Base-by-base conservation (phyloP, 2,329 filamentous ascomycete genomes). In the Fonsecaea multimorphosa region DNA sequence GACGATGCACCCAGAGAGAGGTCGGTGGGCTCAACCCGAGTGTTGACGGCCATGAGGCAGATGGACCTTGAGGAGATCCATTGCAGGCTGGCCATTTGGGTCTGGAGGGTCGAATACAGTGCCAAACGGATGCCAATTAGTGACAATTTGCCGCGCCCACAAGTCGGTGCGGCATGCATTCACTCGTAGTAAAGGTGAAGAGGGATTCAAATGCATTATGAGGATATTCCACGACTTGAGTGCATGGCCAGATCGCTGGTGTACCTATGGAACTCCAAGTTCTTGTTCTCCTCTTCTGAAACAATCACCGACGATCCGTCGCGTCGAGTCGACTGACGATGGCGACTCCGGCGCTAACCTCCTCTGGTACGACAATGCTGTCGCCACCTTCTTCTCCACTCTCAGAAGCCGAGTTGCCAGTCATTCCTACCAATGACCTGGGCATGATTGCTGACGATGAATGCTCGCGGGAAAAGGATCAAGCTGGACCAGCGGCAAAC, bases 391-490 rank as follows among this genome's bases (percentile, higher is more conserved):
- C 40, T 22, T 58, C 56, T 61, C 52, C 49, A 14, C 52, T 36
- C 38, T 66, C 58, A 22, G 58, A 64, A 40, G 24, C 61, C 24
- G 60, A 63, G 19, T 34, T 61, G 29, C 54, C 67, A 32, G 19
- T 58, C 31, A 64, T 70, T 24, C 53, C 36, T 16, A 58, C 65
- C 52, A 57, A 67, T 65, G 53, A 68, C 27, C 31, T 64, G 58
- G 70, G 68, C 16, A 70, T 71, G 66, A 60, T 67, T 34, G 58
- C 55, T n/a, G 59, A 64, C 31, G 49, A 68, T 67, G 57, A 61
- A n/a, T n/a, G 16, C 19, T 52, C 53, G 24, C 31, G 31, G 7
- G 53, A 38, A 34, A 64, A 44, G 40, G n/a, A 24, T 9, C 40
- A 46, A 27, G 19, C 56, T 34, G 51, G 22, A 12, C 38, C 59